A percentile compares a stretch with the other conserved stretches of the same genome.
Conservation (phyloP, 169 alveolate genomes). For the Plasmodium yoelii region DNA sequence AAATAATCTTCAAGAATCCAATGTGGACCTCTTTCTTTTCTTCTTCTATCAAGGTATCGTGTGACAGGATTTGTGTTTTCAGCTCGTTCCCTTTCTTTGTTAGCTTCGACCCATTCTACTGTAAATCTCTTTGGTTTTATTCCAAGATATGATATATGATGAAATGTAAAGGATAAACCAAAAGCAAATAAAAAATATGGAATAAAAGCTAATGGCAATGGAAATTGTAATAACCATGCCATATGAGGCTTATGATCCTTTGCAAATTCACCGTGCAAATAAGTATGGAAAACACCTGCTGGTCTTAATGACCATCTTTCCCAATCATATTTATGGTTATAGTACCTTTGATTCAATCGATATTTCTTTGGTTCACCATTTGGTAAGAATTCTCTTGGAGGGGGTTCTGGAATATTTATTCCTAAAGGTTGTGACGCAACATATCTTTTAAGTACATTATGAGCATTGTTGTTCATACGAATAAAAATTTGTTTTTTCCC, state of each 20-base stretch:
- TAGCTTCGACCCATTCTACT: slow-evolving; percentile 91
- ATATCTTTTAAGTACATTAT: slow-evolving; percentile 41
- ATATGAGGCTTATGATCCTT: slow-evolving; percentile 85
- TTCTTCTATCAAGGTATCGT: slow-evolving; percentile 88
- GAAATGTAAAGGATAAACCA: slow-evolving; percentile 84
- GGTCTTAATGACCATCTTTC: slow-evolving; percentile 90
- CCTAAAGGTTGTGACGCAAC: slow-evolving; percentile 76
- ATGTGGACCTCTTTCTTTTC: slow-evolving; percentile 92
- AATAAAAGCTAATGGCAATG: slow-evolving; percentile 80
- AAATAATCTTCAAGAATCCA: slow-evolving; percentile 89
- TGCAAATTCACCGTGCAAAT: slow-evolving; percentile 90
- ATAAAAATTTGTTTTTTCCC: slow-evolving; percentile 17
- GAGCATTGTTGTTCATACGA: slow-evolving; percentile 22
- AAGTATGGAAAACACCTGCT: slow-evolving; percentile 92
- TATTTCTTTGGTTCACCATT: slow-evolving; percentile 90
- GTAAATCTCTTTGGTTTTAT: slow-evolving; percentile 91
- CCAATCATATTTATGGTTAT: slow-evolving; percentile 90
- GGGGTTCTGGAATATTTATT: slow-evolving; percentile 90
- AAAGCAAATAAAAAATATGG: slow-evolving; percentile 84
- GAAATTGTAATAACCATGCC: slow-evolving; percentile 86
- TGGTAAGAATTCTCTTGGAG: slow-evolving; percentile 89
- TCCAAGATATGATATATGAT: slow-evolving; percentile 86
- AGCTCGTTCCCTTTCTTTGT: slow-evolving; percentile 90
- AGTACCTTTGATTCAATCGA: slow-evolving; percentile 85
- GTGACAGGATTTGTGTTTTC: slow-evolving; percentile 91